Percentiles rank a stretch among this genome's conserved stretches.
These are phyloP conservation scores for Globisporangium cylindrosporum DNA, from an alignment of 352 stramenopile species.

Conservation along the genomic window DNA sequence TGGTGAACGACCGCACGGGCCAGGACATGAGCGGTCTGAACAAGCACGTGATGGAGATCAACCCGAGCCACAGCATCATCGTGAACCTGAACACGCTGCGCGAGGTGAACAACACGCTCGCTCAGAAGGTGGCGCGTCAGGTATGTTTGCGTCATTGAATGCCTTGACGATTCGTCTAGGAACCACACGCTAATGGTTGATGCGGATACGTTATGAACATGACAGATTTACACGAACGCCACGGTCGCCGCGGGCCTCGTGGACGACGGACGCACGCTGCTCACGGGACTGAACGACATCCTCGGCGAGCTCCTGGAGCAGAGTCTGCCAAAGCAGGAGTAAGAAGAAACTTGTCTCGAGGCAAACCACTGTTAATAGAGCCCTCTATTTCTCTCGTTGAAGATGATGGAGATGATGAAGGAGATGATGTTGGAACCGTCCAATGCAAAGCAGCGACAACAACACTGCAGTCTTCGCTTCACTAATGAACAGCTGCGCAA, in stretches of 20 bases:
- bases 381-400: background rate
- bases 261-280: slow-evolving; percentile 96
- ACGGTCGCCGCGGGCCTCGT: slow-evolving; percentile 97
- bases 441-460: background rate
- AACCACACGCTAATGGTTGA: background rate
- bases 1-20: slow-evolving; percentile 90
- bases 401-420: background rate
- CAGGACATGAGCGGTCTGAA: slow-evolving; percentile 44
- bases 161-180: background rate
- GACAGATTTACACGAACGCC: slow-evolving; percentile 98
- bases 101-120: slow-evolving; percentile 78
- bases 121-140: slow-evolving; percentile 81
- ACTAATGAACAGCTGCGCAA: background rate
- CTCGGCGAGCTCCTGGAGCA: slow-evolving; percentile 84
- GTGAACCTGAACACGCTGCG: slow-evolving; percentile 90
- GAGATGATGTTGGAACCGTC: background rate
- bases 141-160: slow-evolving; percentile 23
- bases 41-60: slow-evolving; percentile 99
- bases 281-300: slow-evolving; percentile 96
- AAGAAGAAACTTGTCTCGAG: slow-evolving; percentile 3
- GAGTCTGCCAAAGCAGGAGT: slow-evolving; percentile 53
- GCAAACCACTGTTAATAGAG: background rate
- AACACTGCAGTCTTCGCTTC: background rate
- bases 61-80: slow-evolving; percentile 97
- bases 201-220: slow-evolving; percentile 34